phyloP scores from a whole-genome alignment of 257 asterid species.

The Lavandula angustifolia region DNA sequence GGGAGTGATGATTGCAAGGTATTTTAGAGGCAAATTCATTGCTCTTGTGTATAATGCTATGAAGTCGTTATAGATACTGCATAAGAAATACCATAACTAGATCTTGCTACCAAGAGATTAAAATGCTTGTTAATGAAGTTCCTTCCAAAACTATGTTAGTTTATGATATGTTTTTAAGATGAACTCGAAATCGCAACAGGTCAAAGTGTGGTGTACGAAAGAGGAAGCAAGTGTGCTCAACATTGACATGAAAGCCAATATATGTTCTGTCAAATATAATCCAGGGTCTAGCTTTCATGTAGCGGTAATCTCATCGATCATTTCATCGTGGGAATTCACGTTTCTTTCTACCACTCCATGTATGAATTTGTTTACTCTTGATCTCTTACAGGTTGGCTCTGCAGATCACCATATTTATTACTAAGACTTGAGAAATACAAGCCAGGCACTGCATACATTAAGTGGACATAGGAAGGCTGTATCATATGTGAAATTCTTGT shows the following conservation, averaged over 20 bases:
- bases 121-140: neutral
- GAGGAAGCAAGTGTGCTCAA: conserved; percentile 79
- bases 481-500: conserved; percentile 77
- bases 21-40: conserved; percentile 2
- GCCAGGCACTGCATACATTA: conserved; percentile 64
- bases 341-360: conserved; percentile 4
- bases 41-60: neutral
- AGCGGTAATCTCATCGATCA: conserved; percentile 50
- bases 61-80: neutral
- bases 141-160: neutral
- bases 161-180: neutral
- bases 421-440: conserved; percentile 71
- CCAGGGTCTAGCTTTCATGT: conserved; percentile 71
- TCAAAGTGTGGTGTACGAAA: conserved; percentile 79
- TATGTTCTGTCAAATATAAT: conserved; percentile 84
- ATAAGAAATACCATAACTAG: neutral
- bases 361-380: conserved; percentile 5
- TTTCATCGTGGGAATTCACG: neutral
- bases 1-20: conserved; percentile 97
- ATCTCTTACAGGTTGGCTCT: conserved; percentile 71
- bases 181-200: conserved; percentile 45
- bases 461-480: conserved; percentile 83
- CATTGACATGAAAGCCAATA: conserved; percentile 87
- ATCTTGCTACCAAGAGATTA: neutral
- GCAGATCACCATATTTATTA: conserved; percentile 87